A percentile compares a stretch with the other conserved stretches of the same genome.
Conservation (phyloP, 176 grass and related monocot genomes). For the Alloteropsis semialata region DNA sequence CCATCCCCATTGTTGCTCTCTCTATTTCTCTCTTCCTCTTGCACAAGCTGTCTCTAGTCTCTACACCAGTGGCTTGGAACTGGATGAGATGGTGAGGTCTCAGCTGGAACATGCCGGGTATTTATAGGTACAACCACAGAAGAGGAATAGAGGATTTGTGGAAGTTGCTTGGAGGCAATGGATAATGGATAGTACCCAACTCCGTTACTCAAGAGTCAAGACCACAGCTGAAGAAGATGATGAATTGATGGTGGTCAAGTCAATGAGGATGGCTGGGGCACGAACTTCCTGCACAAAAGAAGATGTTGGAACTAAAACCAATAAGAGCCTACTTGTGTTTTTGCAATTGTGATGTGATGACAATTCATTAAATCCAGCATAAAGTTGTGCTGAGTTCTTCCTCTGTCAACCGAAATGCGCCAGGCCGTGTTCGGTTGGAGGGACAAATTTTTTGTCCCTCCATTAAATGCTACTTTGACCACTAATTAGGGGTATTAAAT, state of each 20-base stretch:
- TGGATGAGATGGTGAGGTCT: neutral
- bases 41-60: neutral
- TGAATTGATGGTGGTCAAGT: neutral
- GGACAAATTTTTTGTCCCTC: too few relatives aligned
- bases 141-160: too few relatives aligned
- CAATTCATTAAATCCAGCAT: too few relatives aligned
- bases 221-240: neutral
- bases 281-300: neutral
- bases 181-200: neutral
- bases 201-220: neutral
- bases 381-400: too few relatives aligned
- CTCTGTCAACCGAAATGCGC: neutral
- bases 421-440: too few relatives aligned
- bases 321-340: neutral
- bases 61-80: neutral
- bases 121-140: neutral
- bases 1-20: slow-evolving; percentile 19
- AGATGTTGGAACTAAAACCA: neutral
- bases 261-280: neutral
- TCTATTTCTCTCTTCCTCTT: neutral
- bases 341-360: too few relatives aligned
- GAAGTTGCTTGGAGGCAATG: slow-evolving; percentile 28
- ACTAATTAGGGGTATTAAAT: too few relatives aligned
- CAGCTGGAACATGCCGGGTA: neutral
- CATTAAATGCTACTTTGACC: too few relatives aligned